Evolutionary conservation across 2,329 filamentous ascomycete genomes (phyloP), one percentile per base, ranked within the genome.

Genomic region (Stemphylium vesicarium): DNA sequence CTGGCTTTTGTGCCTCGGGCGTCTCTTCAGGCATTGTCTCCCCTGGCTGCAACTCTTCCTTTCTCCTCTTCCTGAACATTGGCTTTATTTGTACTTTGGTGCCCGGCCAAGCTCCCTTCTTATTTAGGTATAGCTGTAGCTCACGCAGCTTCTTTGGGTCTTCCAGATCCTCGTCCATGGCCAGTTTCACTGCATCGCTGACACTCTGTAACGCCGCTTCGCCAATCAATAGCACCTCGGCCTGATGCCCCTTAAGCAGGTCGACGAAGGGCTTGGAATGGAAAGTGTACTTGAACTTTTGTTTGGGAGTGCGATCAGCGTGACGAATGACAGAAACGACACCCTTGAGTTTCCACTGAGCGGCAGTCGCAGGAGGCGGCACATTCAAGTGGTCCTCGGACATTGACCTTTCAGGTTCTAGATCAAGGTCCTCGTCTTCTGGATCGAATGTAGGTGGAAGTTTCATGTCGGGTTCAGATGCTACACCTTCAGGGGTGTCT

Each of bases 81-180:
- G 95, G 95, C 76, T 99, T 99, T 74, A 99, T 98, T 76, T 99
- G 95, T 2, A 99, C 92, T 75, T 99, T 99, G 1, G 95, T 99
- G 0, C 95, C 95, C 4, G 92, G 88, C 90, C 94, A 97, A 16
- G 87, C 88, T 1, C 93, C 92, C 75, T 99, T 99, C 78, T 95
- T 96, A 37, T 91, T 87, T 6, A 99, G 80, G 5, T 96, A 94
- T 59, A 94, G 94, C 54, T 90, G 88, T 44, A 99, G 82, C 37
- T 91, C 82, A 61, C 86, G 88, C n/a, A 99, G 86, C 77, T 99
- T 99, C 45, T 85, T 86, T 43, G 83, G 83, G 69, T 99, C 96
- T 74, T 99, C 95, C 16, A 92, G 80, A 0, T 89, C 90, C 66
- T 92, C 86, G 31, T 85, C 81, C 70, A 95, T 83, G 9, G 96